A percentile compares a stretch with the other conserved stretches of the same genome.
phyloP scores from a whole-genome alignment of 2,329 filamentous ascomycete genomes.

The Magnaporthales sp. region DNA sequence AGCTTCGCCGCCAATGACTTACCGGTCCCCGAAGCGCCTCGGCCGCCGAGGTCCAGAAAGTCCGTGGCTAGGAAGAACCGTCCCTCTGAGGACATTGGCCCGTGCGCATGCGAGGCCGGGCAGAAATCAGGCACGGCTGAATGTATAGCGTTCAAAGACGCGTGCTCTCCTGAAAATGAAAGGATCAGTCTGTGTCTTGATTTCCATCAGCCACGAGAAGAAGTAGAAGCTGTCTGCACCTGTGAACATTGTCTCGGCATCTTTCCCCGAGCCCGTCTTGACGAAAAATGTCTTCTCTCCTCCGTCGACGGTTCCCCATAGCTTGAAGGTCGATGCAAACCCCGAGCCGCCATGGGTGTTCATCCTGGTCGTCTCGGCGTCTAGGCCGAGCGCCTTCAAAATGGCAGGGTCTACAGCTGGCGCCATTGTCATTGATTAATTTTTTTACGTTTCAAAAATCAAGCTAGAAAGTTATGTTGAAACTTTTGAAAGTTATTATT shows the following conservation, averaged over 20 bases:
- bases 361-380: conserved; percentile 44
- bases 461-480: no score
- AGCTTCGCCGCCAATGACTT: conserved; percentile 66
- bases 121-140: conserved; percentile 63
- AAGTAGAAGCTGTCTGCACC: conserved; percentile 29
- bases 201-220: conserved; percentile 15
- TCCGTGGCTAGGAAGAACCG: conserved; percentile 62
- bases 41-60: conserved; percentile 60
- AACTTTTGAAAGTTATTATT: not conserved
- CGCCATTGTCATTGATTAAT: conserved; percentile 20
- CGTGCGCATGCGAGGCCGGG: conserved; percentile 67
- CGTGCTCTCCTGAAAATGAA: conserved; percentile 60
- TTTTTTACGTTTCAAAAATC: not conserved
- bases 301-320: conserved; percentile 13
- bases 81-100: conserved; percentile 43
- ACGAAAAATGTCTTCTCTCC: conserved; percentile 51
- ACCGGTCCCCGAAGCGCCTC: conserved; percentile 20
- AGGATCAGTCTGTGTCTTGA: not conserved
- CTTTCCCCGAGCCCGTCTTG: conserved; percentile 55
- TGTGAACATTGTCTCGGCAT: conserved; percentile 60
- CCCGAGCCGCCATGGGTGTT: conserved; percentile 56
- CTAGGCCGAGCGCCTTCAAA: conserved; percentile 49
- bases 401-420: conserved; percentile 54
- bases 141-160: conserved; percentile 76
- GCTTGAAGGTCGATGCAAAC: conserved; percentile 53